Conservation (phyloP, 805 yeast genomes). For the Nakazawaea wickerhamii region DNA sequence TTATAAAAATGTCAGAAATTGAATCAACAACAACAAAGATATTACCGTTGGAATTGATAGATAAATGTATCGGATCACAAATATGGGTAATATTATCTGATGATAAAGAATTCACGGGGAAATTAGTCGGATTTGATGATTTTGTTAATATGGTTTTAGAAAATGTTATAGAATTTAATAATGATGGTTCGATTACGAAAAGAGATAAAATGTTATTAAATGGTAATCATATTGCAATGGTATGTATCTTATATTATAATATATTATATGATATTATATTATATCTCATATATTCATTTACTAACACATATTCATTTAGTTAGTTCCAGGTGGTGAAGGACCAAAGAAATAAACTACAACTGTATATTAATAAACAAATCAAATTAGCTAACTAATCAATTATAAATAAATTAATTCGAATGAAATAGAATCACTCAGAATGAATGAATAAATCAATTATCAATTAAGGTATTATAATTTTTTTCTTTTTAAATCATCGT, state of each 20-base stretch:
- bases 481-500: constrained; percentile 11
- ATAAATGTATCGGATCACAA: constrained; percentile 75
- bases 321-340: constrained; percentile 45
- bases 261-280: neutral
- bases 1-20: constrained; percentile 3
- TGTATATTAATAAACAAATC: too few relatives aligned
- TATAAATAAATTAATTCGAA: too few relatives aligned
- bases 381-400: too few relatives aligned
- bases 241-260: constrained; percentile 20
- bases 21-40: constrained; percentile 17
- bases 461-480: neutral
- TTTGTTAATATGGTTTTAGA: constrained; percentile 87
- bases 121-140: constrained; percentile 88
- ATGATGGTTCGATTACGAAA: constrained; percentile 37
- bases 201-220: constrained; percentile 61
- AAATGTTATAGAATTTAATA: constrained; percentile 63
- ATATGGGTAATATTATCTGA: constrained; percentile 66
- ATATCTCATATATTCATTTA: neutral
- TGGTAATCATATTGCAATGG: constrained; percentile 70
- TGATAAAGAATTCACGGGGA: constrained; percentile 80
- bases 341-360: constrained; percentile 15
- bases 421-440: neutral
- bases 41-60: constrained; percentile 81
- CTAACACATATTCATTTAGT: constrained; percentile 7
- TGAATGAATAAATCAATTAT: neutral